phyloP scores from a whole-genome alignment of 2,329 filamentous ascomycete genomes.

The Trichoderma guizhouense region DNA sequence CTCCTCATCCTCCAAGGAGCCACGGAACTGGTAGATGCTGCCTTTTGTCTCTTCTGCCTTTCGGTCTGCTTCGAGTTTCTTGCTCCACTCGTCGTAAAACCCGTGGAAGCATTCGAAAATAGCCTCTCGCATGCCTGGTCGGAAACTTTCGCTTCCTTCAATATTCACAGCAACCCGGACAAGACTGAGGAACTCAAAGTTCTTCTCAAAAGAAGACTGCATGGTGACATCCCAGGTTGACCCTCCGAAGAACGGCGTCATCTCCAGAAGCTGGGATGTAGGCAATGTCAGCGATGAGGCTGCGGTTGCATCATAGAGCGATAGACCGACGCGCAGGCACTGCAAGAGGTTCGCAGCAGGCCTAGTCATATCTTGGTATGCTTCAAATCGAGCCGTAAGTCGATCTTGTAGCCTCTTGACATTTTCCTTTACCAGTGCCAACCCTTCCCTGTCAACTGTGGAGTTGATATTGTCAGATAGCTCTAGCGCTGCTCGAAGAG shows the following conservation, averaged over 20 bases:
- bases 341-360: conserved; percentile 77
- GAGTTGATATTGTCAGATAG: neutral
- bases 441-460: conserved; percentile 33
- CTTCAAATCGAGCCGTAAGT: conserved; percentile 65
- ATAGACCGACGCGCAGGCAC: conserved; percentile 73
- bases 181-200: conserved; percentile 44
- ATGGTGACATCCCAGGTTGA: conserved; percentile 30
- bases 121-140: conserved; percentile 44
- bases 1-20: conserved; percentile 72
- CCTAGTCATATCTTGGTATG: conserved; percentile 80
- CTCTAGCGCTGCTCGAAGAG: conserved; percentile 38
- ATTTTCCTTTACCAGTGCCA: conserved; percentile 52
- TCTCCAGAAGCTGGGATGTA: conserved; percentile 39
- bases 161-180: conserved; percentile 39
- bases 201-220: conserved; percentile 25
- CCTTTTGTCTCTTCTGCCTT: conserved; percentile 68
- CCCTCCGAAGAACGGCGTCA: conserved; percentile 57
- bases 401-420: conserved; percentile 68
- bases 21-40: conserved; percentile 80
- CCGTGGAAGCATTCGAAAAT: conserved; percentile 66
- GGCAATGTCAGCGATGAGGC: conserved; percentile 41
- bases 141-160: conserved; percentile 44
- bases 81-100: conserved; percentile 78
- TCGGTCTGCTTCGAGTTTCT: conserved; percentile 71
- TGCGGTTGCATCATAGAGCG: conserved; percentile 48